These are phyloP conservation scores for Neurospora cerealis DNA, from an alignment of 495 filamentous ascomycete genomes.

Conservation along the genomic window DNA sequence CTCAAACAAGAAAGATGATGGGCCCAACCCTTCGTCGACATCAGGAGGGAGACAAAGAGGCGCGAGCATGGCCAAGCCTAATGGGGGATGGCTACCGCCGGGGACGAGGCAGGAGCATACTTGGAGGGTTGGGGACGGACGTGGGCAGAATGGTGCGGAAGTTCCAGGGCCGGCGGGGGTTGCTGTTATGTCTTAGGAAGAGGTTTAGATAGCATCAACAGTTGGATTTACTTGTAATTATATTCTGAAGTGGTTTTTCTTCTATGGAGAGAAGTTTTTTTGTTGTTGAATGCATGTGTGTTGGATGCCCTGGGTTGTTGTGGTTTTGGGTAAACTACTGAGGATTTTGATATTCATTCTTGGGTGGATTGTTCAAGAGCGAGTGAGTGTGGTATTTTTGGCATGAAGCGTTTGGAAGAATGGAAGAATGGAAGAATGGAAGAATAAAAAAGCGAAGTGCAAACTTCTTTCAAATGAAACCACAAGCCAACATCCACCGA, in stretches of 20 bases:
- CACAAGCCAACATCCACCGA: neutral
- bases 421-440: neutral
- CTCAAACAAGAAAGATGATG: neutral
- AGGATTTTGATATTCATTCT: neutral
- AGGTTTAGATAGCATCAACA: neutral
- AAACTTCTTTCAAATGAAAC: neutral
- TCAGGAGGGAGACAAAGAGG: slow-evolving; percentile 26
- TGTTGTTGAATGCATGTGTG: neutral
- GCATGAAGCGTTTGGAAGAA: neutral
- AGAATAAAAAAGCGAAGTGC: neutral
- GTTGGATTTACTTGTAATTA: neutral
- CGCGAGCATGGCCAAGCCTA: slow-evolving; percentile 28
- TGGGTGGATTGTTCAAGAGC: neutral
- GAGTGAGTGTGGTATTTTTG: neutral
- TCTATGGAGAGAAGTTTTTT: neutral
- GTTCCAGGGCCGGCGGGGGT: neutral
- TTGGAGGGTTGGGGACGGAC: slow-evolving; percentile 52
- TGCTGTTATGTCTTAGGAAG: neutral
- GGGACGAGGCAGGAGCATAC: slow-evolving; percentile 76
- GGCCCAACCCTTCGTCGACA: neutral
- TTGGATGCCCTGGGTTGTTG: neutral
- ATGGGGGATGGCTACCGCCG: slow-evolving; percentile 54
- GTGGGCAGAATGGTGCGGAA: neutral
- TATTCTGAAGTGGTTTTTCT: neutral
- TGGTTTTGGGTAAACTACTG: neutral